Percentiles rank a stretch among this genome's conserved stretches.
Conservation (phyloP, 768 basidiomycete species). For the Mrakia blollopis region DNA sequence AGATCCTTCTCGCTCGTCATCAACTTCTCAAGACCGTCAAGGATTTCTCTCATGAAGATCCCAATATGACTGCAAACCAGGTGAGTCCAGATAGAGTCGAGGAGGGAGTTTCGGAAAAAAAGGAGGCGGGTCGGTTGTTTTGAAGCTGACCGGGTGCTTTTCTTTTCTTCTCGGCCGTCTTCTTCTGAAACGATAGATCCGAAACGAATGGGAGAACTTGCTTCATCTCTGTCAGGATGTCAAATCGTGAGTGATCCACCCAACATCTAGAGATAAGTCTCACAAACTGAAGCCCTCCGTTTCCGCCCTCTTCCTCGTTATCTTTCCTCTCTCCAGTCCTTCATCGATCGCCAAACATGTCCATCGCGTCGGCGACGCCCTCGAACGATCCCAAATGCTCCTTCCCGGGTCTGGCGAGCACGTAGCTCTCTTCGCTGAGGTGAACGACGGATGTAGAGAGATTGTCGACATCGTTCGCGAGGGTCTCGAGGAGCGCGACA, state of each 20-base stretch:
- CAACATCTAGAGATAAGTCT: not conserved
- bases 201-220: not conserved
- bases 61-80: not conserved
- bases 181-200: not conserved
- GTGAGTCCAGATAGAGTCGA: not conserved
- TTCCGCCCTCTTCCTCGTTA: too few species aligned
- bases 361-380: not conserved
- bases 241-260: not conserved
- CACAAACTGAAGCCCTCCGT: not conserved
- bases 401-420: not conserved
- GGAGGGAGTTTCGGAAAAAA: too few species aligned
- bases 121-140: not conserved
- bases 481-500: not conserved
- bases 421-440: not conserved
- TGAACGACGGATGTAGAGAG: not conserved
- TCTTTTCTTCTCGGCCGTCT: not conserved
- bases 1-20: not conserved
- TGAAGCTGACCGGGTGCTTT: not conserved
- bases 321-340: not conserved
- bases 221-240: not conserved
- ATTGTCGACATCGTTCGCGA: not conserved
- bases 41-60: not conserved
- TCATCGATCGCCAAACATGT: not conserved
- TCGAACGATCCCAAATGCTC: not conserved
- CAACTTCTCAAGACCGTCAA: not conserved